Percentiles rank a stretch among this genome's conserved stretches.
These are phyloP conservation scores for Tetrahymena borealis DNA, from an alignment of 73 alveolate species.

Conservation along the genomic window DNA sequence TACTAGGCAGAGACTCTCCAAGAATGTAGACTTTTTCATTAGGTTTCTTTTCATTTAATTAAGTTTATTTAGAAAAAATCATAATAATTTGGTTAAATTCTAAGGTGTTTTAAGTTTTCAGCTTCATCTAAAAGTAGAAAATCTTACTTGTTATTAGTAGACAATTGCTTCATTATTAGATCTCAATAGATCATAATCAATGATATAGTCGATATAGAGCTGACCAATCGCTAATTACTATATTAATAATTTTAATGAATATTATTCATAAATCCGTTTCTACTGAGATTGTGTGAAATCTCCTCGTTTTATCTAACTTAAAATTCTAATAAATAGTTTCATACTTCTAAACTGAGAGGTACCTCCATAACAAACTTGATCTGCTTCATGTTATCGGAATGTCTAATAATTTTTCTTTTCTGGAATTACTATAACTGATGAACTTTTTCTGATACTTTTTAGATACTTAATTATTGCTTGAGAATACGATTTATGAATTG, in stretches of 20 bases:
- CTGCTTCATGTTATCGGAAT: background rate
- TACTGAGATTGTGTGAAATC: too few relatives aligned
- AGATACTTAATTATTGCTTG: too few relatives aligned
- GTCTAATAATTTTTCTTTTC: too few relatives aligned
- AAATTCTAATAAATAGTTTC: background rate
- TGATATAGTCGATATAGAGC: background rate
- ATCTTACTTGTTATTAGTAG: background rate
- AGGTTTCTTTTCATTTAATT: background rate
- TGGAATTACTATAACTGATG: too few relatives aligned
- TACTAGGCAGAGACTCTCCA: background rate
- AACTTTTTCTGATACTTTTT: too few relatives aligned
- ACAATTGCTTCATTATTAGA: background rate
- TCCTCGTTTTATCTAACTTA: background rate
- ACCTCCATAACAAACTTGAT: background rate
- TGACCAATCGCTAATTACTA: background rate
- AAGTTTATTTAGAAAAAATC: background rate
- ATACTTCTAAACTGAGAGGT: background rate
- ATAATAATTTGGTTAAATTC: background rate
- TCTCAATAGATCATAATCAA: background rate
- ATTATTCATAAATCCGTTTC: background rate
- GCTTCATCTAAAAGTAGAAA: too few relatives aligned
- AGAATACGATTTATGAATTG: too few relatives aligned
- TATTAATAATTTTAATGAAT: background rate
- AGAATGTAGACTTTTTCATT: background rate
- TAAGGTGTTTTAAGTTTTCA: background rate